Base-by-base conservation (phyloP, 768 basidiomycete species). In the Pulveroboletus ravenelii region DNA sequence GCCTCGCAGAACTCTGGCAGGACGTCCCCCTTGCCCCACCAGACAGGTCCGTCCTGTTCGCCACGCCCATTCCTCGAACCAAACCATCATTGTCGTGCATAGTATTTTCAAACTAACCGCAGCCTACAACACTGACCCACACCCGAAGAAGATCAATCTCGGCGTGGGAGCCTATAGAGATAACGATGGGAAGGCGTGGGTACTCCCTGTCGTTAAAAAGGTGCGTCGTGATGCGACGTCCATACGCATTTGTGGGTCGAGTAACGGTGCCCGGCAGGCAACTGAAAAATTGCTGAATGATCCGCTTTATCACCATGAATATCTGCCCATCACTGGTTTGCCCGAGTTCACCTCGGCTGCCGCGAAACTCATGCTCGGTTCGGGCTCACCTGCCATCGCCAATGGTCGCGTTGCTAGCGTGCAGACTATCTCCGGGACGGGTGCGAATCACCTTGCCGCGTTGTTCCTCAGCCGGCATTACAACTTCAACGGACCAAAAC, bases 341-440 rank as follows among this genome's bases (percentile, higher is more conserved):
- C 80, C 86, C 34, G 84, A 85, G 51, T 97, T 87, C 65, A 92
- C 86, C 13, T 70, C 78, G 48, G 84, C 85, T 6, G 93, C 94
- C 6, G 91, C 87, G 13, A 84, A 81, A 59, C 72, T 97, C 42
- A 86, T 95, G 39, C 76, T 96, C 36, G 90, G 92, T 6, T 32
- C 75, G n/a, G 73, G 82, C 41, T 87, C 87, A 14, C 73, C 77
- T 46, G 88, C 84, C 13, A 72, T 97, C 53, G 71, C 76, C 56
- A 86, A 90, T 53, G 75, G 74, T 29, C 81, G 91, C 45, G 84
- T 84, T 30, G 76, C 80, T 36, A 88, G 85, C 65, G 88, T 88
- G 41, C 94, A 98, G 73, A 94, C 94, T 13, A 89, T 96, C 57
- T 95, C 92, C 13, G 94, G 94, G 25, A 98, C 94, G 2, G 94